Base-by-base conservation (phyloP, 345 rosid species). In the Brassica rapa region DNA sequence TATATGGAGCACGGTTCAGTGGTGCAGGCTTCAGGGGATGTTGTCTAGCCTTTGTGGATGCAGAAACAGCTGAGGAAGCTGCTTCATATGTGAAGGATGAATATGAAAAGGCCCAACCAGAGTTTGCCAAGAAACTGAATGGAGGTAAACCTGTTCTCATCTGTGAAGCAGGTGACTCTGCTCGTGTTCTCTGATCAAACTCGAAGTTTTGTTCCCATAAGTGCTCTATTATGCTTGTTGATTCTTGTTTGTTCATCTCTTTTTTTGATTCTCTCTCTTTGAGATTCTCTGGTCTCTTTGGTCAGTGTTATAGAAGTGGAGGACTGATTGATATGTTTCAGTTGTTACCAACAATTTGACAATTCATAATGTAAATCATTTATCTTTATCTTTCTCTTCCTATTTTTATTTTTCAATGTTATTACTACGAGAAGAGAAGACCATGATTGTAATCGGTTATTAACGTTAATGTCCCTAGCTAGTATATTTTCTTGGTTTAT, bases 1-100 rank as follows among this genome's bases (percentile, higher is more conserved):
- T 92, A 43, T 84, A 80, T 8, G 98, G 98, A 23, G 90, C 94
- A 0, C 89, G 98, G 25, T 92, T 92, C 83, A 90, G 98, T 70
- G 98, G 98, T 32, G 98, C 98, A 6, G 97, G 98, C 51, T 92
- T 94, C 68, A 83, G 98, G 81, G 98, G 97, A 55, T 92, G 98
- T 77, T 94, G 98, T 74, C 66, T 94, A 2, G 98, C 94, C 53
- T 81, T 92, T 37, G 97, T 89, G 24, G 92, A 86, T 41, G 83
- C 87, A 9, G 83, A 77, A 53, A 74, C 49, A 27, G 96, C 98
- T 1, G 84, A 69, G 66, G 90, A 79, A 80, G 98, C 97, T 24
- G 93, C 88, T 33, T 37, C 84, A 39, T 91, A 85, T 70, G 90
- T 92, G 32, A 83, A 76, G 83, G 74, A 76, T 16, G 94, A 91